Percentiles rank a stretch among this genome's conserved stretches.
phyloP scores from a whole-genome alignment of 2,329 filamentous ascomycete species.

The Ophiognomonia clavigignenti-juglandacearum region DNA sequence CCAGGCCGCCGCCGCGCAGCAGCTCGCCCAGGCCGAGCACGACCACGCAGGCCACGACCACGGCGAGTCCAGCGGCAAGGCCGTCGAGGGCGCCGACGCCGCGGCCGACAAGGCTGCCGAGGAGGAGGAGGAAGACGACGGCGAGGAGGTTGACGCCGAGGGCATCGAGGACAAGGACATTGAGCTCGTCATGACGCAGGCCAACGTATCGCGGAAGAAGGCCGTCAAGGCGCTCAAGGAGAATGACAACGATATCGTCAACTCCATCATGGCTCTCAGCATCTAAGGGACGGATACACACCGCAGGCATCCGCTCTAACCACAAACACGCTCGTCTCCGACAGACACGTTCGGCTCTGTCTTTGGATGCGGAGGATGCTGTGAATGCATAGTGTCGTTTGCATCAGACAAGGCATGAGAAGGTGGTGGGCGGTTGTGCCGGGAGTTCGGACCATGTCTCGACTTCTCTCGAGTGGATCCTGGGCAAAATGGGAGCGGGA shows the following conservation, averaged over 20 bases:
- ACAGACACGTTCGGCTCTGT: too few relatives aligned
- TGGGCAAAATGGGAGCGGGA: conserved; percentile 6
- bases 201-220: conserved; percentile 95
- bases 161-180: conserved; percentile 99
- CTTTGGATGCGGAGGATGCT: not conserved
- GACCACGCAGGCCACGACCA: conserved; percentile 66
- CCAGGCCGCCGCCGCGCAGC: conserved; percentile 91
- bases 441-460: too few relatives aligned
- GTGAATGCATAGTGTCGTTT: too few relatives aligned
- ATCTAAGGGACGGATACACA: conserved; percentile 45
- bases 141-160: conserved; percentile 89
- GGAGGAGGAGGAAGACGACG: conserved; percentile 85
- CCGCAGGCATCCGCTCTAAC: not conserved
- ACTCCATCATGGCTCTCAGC: conserved; percentile 98
- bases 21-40: conserved; percentile 74
- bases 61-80: conserved; percentile 60
- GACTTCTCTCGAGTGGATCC: conserved; percentile 10
- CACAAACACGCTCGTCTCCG: too few relatives aligned
- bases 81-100: conserved; percentile 54
- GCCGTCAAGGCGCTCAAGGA: conserved; percentile 97
- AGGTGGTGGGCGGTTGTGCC: too few relatives aligned
- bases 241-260: conserved; percentile 99
- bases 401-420: too few relatives aligned
- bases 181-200: conserved; percentile 97
- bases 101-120: conserved; percentile 60